Base-by-base conservation (phyloP, 331 rosid genomes). In the Arachis monticola region DNA sequence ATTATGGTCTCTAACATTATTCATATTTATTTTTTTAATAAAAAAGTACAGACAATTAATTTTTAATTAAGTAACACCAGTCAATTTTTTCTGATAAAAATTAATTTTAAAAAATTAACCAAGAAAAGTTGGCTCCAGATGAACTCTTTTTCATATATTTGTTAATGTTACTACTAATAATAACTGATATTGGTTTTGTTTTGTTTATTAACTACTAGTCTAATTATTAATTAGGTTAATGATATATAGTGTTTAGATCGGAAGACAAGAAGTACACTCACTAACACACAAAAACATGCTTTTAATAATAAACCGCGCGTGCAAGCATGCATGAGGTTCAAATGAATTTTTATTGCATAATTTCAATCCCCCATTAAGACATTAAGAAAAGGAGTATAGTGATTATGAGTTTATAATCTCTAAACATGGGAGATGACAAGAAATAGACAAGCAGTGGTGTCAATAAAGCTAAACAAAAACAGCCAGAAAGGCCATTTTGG, bases 401-500 rank as follows among this genome's bases (percentile, higher is more conserved):
- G 71, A 81, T 87, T 70, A 84, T 84, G 85, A 76, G 87, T 90
- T 87, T 85, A 87, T 87, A 70, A 77, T 85, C 75, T 90, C 90
- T 51, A 78, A 83, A 87, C 70, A 44, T 72, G 64, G 80, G 78
- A 64, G 75, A 73, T 67, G 83, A 44, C 77, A 81, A 57, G 46
- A 63, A 75, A 70, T 47, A 85, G 91, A 80, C 90, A 77, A 69
- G 84, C 84, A 87, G 63, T 44, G 70, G 60, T 75, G 78, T 64
- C 64, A 47, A 68, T 73, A 77, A 73, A 86, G 86, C 66, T 71
- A 89, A 79, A 73, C 77, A 66, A 81, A 30, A 78, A 79, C 89
- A 83, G 71, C 80, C 87, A 86, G 82, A 87, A 84, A 83, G 82
- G 80, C 80, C 77, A 85, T 87, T 87, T 87, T 81, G 98, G 96